A percentile compares a stretch with the other conserved stretches of the same genome.
phyloP scores from a whole-genome alignment of 257 asterid species.

The Nemophila menziesii region DNA sequence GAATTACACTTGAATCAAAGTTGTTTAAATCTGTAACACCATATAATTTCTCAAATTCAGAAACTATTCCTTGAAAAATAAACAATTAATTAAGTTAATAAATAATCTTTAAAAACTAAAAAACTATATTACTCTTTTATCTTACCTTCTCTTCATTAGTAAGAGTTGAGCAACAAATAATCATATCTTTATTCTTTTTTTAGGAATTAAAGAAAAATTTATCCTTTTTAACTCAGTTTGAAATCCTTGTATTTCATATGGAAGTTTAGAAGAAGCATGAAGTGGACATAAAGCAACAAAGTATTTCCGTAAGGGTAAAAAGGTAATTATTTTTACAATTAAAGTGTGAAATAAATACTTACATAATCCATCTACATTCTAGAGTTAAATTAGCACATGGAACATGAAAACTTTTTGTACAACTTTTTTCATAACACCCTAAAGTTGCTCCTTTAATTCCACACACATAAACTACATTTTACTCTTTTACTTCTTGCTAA shows the following conservation, averaged over 20 bases:
- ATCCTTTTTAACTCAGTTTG: conserved; percentile 29
- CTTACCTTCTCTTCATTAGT: conserved; percentile 54
- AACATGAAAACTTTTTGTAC: conserved; percentile 87
- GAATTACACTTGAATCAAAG: conserved; percentile 70
- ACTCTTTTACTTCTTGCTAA: conserved; percentile 70
- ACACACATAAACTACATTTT: conserved; percentile 67
- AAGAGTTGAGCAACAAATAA: conserved; percentile 77
- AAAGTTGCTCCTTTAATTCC: conserved; percentile 91
- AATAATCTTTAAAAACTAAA: too few species aligned
- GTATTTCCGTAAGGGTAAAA: conserved; percentile 48
- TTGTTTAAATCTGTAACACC: conserved; percentile 49
- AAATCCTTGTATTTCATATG: conserved; percentile 35
- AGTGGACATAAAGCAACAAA: conserved; percentile 82
- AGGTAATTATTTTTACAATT: too few species aligned
- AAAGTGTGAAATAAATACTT: conserved; percentile 11
- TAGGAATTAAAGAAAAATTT: conserved; percentile 33
- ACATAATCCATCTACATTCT: conserved; percentile 78
- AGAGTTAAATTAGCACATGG: conserved; percentile 86
- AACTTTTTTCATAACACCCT: conserved; percentile 77
- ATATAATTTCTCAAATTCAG: conserved; percentile 36
- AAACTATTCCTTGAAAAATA: conserved; percentile 49
- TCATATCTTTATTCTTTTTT: conserved; percentile 35
- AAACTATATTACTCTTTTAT: too few species aligned
- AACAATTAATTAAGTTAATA: neutral
- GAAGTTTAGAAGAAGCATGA: conserved; percentile 56